These are phyloP conservation scores for Vitellaria paradoxa DNA, from an alignment of 179 eudicot species.

Conservation along the genomic window DNA sequence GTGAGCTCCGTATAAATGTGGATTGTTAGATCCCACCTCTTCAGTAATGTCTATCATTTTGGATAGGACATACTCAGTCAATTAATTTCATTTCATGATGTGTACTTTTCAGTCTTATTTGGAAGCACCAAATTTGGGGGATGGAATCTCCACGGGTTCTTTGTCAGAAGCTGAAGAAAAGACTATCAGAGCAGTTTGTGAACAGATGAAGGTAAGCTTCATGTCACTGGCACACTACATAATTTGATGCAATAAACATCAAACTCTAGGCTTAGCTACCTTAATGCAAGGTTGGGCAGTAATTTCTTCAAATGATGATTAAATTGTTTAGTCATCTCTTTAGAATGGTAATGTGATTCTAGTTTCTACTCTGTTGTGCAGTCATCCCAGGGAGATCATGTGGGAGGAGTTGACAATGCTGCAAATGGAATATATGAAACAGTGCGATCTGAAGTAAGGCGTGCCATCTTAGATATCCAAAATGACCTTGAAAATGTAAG, in stretches of 20 bases:
- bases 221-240: background rate
- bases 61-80: background rate
- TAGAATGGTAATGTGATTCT: background rate
- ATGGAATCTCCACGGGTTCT: slow-evolving; percentile 44
- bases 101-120: slow-evolving; percentile 32
- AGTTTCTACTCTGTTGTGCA: slow-evolving; percentile 12
- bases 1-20: slow-evolving; percentile 20
- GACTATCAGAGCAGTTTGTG: slow-evolving; percentile 56
- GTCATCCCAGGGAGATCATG: slow-evolving; percentile 26
- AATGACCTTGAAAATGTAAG: slow-evolving; percentile 52
- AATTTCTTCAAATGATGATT: background rate
- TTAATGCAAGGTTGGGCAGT: background rate
- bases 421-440: slow-evolving; percentile 53
- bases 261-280: background rate
- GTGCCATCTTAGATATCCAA: slow-evolving; percentile 55
- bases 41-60: background rate
- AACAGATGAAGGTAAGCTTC: slow-evolving; percentile 54
- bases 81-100: background rate
- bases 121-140: slow-evolving; percentile 48
- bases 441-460: slow-evolving; percentile 56
- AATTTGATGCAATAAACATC: background rate
- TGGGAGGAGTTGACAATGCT: slow-evolving; percentile 27
- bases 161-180: slow-evolving; percentile 78
- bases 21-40: background rate
- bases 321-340: background rate